phyloP scores from a whole-genome alignment of 805 yeast species.

The Suhomyces pyralidae region DNA sequence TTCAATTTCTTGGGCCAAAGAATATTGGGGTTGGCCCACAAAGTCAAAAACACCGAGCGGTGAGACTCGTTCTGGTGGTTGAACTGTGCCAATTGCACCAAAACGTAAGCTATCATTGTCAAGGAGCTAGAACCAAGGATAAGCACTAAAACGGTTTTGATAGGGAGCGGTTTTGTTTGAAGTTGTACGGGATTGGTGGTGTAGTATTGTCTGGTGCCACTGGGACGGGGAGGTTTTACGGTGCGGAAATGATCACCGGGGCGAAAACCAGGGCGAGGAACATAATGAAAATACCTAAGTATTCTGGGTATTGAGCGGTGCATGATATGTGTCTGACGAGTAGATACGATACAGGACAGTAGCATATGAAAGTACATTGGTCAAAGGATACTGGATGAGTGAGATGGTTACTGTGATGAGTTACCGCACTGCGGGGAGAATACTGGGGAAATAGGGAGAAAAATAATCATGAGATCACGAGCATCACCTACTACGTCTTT shows the following conservation, averaged over 20 bases:
- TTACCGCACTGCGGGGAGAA: no score
- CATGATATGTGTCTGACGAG: background rate
- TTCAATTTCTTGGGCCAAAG: slow-evolving; percentile 19
- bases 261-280: background rate
- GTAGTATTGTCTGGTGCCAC: background rate
- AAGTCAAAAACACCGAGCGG: slow-evolving; percentile 18
- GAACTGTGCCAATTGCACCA: slow-evolving; percentile 15
- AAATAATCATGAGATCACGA: background rate
- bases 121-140: slow-evolving; percentile 20
- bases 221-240: background rate
- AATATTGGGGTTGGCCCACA: slow-evolving; percentile 28
- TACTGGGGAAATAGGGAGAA: background rate
- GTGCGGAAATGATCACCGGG: no score
- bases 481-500: background rate
- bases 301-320: background rate
- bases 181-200: background rate
- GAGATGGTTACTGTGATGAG: no score
- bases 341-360: background rate
- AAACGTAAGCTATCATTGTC: slow-evolving; percentile 23
- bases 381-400: no score
- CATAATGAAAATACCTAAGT: background rate
- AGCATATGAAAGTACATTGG: background rate
- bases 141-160: slow-evolving; percentile 19
- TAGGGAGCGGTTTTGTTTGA: slow-evolving; percentile 8
- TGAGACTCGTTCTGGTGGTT: slow-evolving; percentile 7